Conservation (phyloP, 2,329 filamentous ascomycete genomes). For the Penicillium vulpinum region DNA sequence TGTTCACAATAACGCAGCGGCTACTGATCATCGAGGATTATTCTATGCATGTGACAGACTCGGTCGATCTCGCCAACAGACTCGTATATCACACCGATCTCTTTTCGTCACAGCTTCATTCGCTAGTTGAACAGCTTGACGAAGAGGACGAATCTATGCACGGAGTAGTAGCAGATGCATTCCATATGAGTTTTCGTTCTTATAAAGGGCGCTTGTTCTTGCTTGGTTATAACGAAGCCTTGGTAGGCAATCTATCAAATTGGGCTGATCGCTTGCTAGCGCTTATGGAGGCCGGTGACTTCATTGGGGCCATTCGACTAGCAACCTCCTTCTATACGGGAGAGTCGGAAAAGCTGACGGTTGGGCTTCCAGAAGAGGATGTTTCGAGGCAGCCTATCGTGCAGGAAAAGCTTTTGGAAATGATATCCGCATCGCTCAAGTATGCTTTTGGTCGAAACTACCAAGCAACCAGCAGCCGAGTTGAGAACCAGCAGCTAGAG, state of each 20-base stretch:
- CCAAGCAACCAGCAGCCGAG: conserved; percentile 50
- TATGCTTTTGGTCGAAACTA: conserved; percentile 74
- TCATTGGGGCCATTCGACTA: conserved; percentile 84
- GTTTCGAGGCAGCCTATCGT: conserved; percentile 75
- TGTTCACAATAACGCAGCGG: conserved; percentile 91
- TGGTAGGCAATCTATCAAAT: conserved; percentile 88
- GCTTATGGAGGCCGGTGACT: conserved; percentile 95
- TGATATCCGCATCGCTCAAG: conserved; percentile 87
- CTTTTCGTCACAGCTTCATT: conserved; percentile 83
- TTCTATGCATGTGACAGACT: conserved; percentile 86
- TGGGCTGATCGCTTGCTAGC: conserved; percentile 94
- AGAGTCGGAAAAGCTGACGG: conserved; percentile 87
- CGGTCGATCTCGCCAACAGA: conserved; percentile 86
- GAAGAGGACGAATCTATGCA: conserved; percentile 88
- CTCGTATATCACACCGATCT: conserved; percentile 90
- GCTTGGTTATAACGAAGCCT: conserved; percentile 89
- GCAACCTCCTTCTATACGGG: conserved; percentile 92
- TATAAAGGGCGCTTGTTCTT: conserved; percentile 94
- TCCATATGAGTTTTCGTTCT: conserved; percentile 94
- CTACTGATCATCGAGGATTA: conserved; percentile 89
- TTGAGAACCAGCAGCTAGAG: conserved; percentile 64
- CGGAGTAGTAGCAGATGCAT: conserved; percentile 93
- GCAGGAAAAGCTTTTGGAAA: conserved; percentile 83
- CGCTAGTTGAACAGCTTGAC: conserved; percentile 81
- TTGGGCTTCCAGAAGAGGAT: conserved; percentile 86